Conservation (phyloP, 495 filamentous ascomycete species). For the Niebla homalea region DNA sequence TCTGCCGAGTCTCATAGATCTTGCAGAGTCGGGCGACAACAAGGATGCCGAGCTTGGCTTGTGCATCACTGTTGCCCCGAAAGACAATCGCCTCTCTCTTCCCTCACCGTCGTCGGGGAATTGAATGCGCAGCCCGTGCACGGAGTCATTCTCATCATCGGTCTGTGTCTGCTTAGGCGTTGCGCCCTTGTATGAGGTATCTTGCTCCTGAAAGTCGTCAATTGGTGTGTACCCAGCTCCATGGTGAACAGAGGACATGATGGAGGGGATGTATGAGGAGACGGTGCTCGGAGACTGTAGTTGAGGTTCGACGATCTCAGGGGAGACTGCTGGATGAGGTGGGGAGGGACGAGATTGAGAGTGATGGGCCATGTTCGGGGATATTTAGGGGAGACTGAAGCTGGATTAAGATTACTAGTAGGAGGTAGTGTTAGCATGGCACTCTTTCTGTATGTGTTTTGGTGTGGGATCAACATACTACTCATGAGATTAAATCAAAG, state of each 20-base stretch:
- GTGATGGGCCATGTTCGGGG: no score
- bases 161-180: background rate
- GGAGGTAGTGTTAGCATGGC: no score
- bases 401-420: no score
- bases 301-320: slow-evolving; percentile 3
- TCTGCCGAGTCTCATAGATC: no score
- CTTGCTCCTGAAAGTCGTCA: background rate
- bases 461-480: no score
- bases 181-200: slow-evolving; percentile 5
- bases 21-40: no score
- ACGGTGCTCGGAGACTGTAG: slow-evolving; percentile 6
- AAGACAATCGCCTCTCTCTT: background rate
- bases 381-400: no score
- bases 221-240: slow-evolving; percentile 4
- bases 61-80: background rate
- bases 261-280: slow-evolving; percentile 9
- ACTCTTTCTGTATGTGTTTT: no score
- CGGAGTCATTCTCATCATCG: background rate
- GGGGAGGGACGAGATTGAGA: background rate
- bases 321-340: background rate
- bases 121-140: background rate
- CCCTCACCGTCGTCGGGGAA: background rate
- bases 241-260: slow-evolving; percentile 1
- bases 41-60: no score
- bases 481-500: no score